Conservation (phyloP, 129 eudicot genomes). For the Flaveria robusta region DNA sequence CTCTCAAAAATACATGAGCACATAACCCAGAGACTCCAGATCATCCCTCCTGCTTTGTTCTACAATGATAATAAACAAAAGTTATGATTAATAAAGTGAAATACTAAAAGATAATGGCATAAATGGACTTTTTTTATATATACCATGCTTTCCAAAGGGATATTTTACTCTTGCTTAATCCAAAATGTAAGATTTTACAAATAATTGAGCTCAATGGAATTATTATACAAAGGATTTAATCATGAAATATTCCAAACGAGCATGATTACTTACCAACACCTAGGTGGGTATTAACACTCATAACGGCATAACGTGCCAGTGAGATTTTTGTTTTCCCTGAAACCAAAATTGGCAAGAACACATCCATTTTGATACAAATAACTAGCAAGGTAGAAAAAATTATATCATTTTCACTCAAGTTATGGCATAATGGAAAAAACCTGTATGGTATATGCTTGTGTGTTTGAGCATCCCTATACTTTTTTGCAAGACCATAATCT, state of each 20-base stretch:
- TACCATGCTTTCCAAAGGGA: neutral
- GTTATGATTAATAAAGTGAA: neutral
- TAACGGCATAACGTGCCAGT: constrained; percentile 91
- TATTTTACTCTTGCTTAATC: constrained; percentile 2
- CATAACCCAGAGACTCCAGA: constrained; percentile 85
- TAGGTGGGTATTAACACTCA: constrained; percentile 78
- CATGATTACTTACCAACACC: constrained; percentile 62
- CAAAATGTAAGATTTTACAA: neutral
- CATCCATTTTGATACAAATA: neutral
- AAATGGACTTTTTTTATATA: too few relatives aligned
- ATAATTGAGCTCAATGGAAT: neutral
- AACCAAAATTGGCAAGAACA: constrained; percentile 2
- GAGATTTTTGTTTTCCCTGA: constrained; percentile 89
- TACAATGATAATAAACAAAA: constrained; percentile 25
- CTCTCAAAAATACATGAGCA: constrained; percentile 83
- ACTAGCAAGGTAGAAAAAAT: neutral
- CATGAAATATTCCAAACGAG: neutral
- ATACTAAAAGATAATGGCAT: neutral
- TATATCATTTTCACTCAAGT: constrained; percentile 12
- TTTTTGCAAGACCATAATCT: constrained; percentile 87
- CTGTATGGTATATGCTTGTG: constrained; percentile 90
- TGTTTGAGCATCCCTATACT: constrained; percentile 80
- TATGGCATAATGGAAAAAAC: constrained; percentile 30
- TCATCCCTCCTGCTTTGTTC: constrained; percentile 95
- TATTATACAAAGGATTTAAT: neutral